Evolutionary conservation across 1,139 yeast species (phyloP), one percentile per base, ranked within the genome.

Genomic region (Geotrichum carabidarum): DNA sequence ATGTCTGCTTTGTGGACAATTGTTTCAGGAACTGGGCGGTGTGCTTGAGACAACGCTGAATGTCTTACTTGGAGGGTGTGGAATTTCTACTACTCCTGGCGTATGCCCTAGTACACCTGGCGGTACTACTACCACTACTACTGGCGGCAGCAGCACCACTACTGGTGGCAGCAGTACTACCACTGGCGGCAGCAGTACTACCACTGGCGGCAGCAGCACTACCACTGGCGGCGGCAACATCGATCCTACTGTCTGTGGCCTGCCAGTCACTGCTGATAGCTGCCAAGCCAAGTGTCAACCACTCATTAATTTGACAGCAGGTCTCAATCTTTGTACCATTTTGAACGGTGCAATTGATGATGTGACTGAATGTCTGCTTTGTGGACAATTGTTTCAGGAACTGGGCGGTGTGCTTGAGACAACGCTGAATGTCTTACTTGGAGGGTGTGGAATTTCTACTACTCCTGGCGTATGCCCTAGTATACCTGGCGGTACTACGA

Each of bases 1-100:
- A 58, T 9, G 95, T 95, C 2, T 79, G 91, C 22, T 73, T 91
- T 53, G 98, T 41, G 55, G 55, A 18, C 48, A 51, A 11, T 40
- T 51, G n/a, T 51, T 46, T 38, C 51, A 47, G 17, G 14, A 9
- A 12, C 48, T 51, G 4, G 17, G 37, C 38, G 4, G 11, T 1
- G 15, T 51, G 44, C 30, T 41, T 12, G 14, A 38, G 15, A 22
- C 17, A n/a, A 31, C 8, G 4, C n/a, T 48, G 34, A n/a, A 41
- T 15, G 11, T 35, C 15, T 15, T 30, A 8, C 38, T 48, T 15
- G 27, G 32, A 12, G 46, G 51, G 41, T 48, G 51, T 17, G 41
- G 41, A 12, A 4, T 48, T 1, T 8, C 32, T 18, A 48, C 51
- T 17, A 12, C 6, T 6, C 31, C 31, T 17, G 18, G 37, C 11